Evolutionary conservation across 441 rosid genomes (phyloP), one percentile per base, ranked within the genome.

Genomic region (Populus tomentosa): DNA sequence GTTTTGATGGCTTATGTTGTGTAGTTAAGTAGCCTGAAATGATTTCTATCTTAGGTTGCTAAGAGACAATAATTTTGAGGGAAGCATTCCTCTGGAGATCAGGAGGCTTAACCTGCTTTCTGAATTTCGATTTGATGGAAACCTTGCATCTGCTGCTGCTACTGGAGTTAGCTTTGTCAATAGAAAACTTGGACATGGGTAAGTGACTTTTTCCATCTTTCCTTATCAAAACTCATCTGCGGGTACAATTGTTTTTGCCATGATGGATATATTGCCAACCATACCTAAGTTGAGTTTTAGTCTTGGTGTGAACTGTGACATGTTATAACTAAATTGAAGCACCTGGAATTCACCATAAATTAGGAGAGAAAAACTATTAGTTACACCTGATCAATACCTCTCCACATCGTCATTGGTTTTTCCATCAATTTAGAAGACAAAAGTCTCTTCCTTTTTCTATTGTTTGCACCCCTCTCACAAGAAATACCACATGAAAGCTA

Each of bases 141-240:
- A 76, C 59, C 80, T 86, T 67, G 69, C 75, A 59, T 74, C 73
- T 20, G 75, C 80, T 63, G 28, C 80, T 73, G 24, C 79, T 2
- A 24, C 79, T 69, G 83, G 84, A 80, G 76, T 81, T 24, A 80
- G 80, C 64, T 84, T 87, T 79, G 76, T 70, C 71, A 86, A 81
- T 82, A 82, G 90, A 78, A 94, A 90, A 87, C 69, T 89, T 80
- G 87, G 89, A 67, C 83, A 80, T 21, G 80, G 91, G 98, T 93
- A 82, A 89, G 89, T 79, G 71, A 75, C 42, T 68, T 71, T 23
- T 68, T 75, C n/a, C 10, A 56, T 62, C 21, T 56, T 26, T 42
- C 42, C 50, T 23, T 32, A 20, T 42, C 4, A 46, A 56, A 11
- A 30, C 6, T 30, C 21, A 10, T 13, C 18, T 30, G 50, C 2